phyloP scores from a whole-genome alignment of 2,329 filamentous ascomycete species.

The Phyllosticta ampelicida region DNA sequence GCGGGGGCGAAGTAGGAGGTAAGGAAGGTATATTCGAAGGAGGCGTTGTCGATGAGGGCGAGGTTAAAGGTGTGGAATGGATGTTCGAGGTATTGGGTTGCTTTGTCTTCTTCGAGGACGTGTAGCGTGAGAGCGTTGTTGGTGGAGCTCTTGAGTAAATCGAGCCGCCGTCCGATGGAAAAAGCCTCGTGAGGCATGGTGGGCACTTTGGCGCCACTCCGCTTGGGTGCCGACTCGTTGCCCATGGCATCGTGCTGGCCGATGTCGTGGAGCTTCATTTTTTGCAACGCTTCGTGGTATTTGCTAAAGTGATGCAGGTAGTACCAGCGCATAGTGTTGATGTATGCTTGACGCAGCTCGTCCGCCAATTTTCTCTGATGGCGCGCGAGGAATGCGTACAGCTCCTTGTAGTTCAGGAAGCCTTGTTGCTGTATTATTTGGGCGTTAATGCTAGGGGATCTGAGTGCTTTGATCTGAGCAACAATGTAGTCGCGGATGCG shows the following conservation, averaged over 20 bases:
- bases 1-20: slow-evolving; percentile 78
- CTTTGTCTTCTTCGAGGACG: slow-evolving; percentile 79
- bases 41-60: slow-evolving; percentile 85
- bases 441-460: slow-evolving; percentile 92
- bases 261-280: slow-evolving; percentile 69
- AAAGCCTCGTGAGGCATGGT: slow-evolving; percentile 73
- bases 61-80: slow-evolving; percentile 93
- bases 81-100: slow-evolving; percentile 75
- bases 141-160: slow-evolving; percentile 64
- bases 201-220: slow-evolving; percentile 32
- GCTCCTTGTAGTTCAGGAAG: slow-evolving; percentile 77
- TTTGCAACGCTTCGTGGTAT: slow-evolving; percentile 74
- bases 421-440: slow-evolving; percentile 93
- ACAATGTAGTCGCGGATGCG: slow-evolving; percentile 92
- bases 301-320: slow-evolving; percentile 84
- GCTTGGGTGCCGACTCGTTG: slow-evolving; percentile 60
- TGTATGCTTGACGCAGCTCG: slow-evolving; percentile 85
- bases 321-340: slow-evolving; percentile 99
- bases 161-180: slow-evolving; percentile 74
- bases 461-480: slow-evolving; percentile 82
- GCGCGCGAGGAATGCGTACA: slow-evolving; percentile 74
- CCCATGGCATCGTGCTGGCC: slow-evolving; percentile 79
- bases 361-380: slow-evolving; percentile 76
- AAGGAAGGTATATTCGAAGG: slow-evolving; percentile 89
- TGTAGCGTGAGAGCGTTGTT: slow-evolving; percentile 75